These are phyloP conservation scores for Podaxis carcinomalis DNA, from an alignment of 768 basidiomycete genomes.

Conservation along the genomic window DNA sequence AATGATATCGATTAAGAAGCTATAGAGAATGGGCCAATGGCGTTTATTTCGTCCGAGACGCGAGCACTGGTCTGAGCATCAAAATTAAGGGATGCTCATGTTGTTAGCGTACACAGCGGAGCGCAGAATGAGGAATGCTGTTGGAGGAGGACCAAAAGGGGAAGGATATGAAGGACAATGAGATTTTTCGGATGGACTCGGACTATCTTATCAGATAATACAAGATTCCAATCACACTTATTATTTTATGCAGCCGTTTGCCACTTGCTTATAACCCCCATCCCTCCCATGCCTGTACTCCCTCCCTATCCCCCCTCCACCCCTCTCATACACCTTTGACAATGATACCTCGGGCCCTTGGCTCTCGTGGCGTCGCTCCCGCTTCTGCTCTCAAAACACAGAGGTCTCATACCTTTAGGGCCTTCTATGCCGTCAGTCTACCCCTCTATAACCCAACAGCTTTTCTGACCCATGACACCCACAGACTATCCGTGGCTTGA, in stretches of 20 bases:
- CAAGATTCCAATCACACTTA: conserved; percentile 15
- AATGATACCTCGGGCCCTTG: conserved; percentile 35
- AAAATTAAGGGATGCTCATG: conserved; percentile 9
- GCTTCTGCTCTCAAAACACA: conserved; percentile 28
- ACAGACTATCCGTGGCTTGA: conserved; percentile 39
- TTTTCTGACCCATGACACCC: neutral
- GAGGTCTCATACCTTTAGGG: conserved; percentile 39
- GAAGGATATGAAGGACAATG: conserved; percentile 10
- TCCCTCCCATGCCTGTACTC: conserved; percentile 26
- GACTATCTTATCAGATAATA: conserved; percentile 26
- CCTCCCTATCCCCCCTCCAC: conserved; percentile 15
- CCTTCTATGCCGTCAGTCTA: conserved; percentile 52
- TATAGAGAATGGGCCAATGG: conserved; percentile 5
- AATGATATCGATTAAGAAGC: conserved; percentile 3
- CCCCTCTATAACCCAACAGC: neutral
- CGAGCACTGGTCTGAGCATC: neutral
- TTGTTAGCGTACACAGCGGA: conserved; percentile 12
- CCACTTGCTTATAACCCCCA: conserved; percentile 27
- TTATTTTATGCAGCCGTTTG: conserved; percentile 16
- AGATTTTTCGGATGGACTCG: conserved; percentile 11
- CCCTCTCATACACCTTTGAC: conserved; percentile 10
- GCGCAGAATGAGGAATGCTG: neutral
- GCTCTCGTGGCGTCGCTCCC: conserved; percentile 19
- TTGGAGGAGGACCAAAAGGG: neutral
- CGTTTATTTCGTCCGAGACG: conserved; percentile 11